Percentiles rank a stretch among this genome's conserved stretches.
These are phyloP conservation scores for Xylaria sp. DNA, from an alignment of 2,329 filamentous ascomycete genomes.

Conservation along the genomic window DNA sequence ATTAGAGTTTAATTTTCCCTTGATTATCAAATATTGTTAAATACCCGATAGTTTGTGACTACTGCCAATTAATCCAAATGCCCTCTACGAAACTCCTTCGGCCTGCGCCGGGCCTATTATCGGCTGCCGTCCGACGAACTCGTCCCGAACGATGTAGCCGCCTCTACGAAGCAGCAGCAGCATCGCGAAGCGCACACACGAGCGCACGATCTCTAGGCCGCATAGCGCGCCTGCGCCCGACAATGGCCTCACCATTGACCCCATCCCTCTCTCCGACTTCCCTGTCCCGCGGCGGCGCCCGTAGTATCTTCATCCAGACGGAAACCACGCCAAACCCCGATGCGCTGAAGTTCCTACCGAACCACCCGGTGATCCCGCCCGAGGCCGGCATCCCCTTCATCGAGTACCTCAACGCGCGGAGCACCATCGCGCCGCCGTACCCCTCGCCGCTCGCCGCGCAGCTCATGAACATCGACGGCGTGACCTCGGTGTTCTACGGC, in stretches of 20 bases:
- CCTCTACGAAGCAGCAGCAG: slow-evolving; percentile 44
- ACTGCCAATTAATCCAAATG: slow-evolving; percentile 36
- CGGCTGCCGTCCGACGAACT: slow-evolving; percentile 42
- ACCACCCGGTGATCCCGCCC: slow-evolving; percentile 84
- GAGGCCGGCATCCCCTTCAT: slow-evolving; percentile 79
- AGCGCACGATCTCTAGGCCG: slow-evolving; percentile 44
- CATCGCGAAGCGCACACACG: slow-evolving; percentile 47
- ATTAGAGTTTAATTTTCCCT: neutral
- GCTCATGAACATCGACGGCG: slow-evolving; percentile 92
- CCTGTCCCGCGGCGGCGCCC: slow-evolving; percentile 55
- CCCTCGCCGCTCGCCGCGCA: slow-evolving; percentile 91
- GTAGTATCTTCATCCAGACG: slow-evolving; percentile 97
- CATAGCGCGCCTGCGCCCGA: slow-evolving; percentile 39
- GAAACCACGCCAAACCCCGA: slow-evolving; percentile 95
- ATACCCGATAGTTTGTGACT: slow-evolving; percentile 11
- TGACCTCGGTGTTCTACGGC: slow-evolving; percentile 95
- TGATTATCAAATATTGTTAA: neutral
- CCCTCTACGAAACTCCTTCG: slow-evolving; percentile 45
- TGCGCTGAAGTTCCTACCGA: slow-evolving; percentile 95
- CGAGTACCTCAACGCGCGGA: slow-evolving; percentile 90
- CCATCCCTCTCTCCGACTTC: slow-evolving; percentile 36
- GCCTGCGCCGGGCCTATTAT: slow-evolving; percentile 45
- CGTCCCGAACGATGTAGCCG: slow-evolving; percentile 36
- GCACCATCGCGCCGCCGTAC: slow-evolving; percentile 87
- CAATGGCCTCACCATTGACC: slow-evolving; percentile 15